Percentiles rank a stretch among this genome's conserved stretches.
These are phyloP conservation scores for Serendipita sp. DNA, from an alignment of 768 basidiomycete species.

Conservation along the genomic window DNA sequence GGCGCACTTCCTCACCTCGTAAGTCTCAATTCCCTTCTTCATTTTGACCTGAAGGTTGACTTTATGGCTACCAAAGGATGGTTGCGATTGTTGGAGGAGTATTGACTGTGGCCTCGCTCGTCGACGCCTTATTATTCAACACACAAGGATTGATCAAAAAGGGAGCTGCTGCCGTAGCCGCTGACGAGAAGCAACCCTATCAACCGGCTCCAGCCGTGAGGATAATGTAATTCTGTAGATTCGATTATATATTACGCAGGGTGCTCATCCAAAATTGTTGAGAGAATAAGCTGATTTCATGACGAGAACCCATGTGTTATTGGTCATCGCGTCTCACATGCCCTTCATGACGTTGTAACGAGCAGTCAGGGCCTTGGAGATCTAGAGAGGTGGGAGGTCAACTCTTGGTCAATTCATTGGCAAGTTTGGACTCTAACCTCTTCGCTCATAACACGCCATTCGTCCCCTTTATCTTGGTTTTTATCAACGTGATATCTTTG, in stretches of 20 bases:
- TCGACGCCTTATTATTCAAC: constrained; percentile 78
- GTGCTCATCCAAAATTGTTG: no score
- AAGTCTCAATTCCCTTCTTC: constrained; percentile 20
- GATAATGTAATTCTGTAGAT: constrained; percentile 11
- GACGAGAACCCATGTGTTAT: not conserved
- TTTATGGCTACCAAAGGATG: constrained; percentile 35
- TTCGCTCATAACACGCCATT: constrained; percentile 5
- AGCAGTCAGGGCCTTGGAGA: not conserved
- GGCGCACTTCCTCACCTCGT: constrained; percentile 97
- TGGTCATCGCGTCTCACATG: constrained; percentile 36
- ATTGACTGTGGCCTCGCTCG: constrained; percentile 75
- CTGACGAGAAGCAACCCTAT: constrained; percentile 5
- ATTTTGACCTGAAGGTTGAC: not conserved
- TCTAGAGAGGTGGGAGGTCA: not conserved
- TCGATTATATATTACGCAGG: not conserved
- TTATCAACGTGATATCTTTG: not conserved
- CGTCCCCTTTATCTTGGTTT: not conserved
- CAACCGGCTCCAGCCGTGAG: constrained; percentile 11
- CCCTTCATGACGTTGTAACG: constrained; percentile 41
- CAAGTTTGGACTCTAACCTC: not conserved
- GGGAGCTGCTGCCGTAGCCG: constrained; percentile 17
- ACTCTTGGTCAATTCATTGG: not conserved
- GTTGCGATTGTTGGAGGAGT: constrained; percentile 98
- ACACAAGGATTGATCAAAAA: constrained; percentile 63
- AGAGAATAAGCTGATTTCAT: not conserved